These are phyloP conservation scores for Fusarium tupiense DNA, from an alignment of 2,329 filamentous ascomycete genomes.

Conservation along the genomic window DNA sequence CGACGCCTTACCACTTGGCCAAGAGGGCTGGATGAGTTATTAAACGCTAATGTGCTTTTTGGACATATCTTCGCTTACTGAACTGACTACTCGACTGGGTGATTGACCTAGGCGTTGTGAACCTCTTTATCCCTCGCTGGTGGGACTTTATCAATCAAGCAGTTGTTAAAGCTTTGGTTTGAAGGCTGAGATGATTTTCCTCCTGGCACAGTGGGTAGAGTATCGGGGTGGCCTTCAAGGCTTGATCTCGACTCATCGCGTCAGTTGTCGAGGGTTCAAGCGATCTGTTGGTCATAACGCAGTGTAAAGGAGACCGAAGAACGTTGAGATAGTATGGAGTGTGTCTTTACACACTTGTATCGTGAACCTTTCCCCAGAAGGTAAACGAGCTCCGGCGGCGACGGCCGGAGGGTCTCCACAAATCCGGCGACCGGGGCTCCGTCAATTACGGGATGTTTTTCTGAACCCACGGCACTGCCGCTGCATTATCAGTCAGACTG, in stretches of 20 bases:
- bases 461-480: not conserved
- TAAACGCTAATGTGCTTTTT: not conserved
- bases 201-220: not conserved
- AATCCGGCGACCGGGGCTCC: not conserved
- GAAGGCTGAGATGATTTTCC: not conserved
- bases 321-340: rapidly evolving
- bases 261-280: not conserved
- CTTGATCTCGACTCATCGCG: not conserved
- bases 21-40: slow-evolving; percentile 32
- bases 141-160: rapidly evolving
- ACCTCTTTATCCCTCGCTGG: rapidly evolving
- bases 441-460: not conserved
- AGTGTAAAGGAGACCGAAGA: no score
- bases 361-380: no score
- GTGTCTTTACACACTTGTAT: not conserved
- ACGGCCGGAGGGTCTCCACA: not conserved
- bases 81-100: rapidly evolving
- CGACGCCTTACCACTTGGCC: slow-evolving; percentile 43
- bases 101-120: not conserved
- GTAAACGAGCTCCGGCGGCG: not conserved
- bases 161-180: rapidly evolving
- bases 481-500: not conserved
- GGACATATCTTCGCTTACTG: rapidly evolving
- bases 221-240: rapidly evolving
- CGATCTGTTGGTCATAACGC: not conserved